Evolutionary conservation across 2,329 filamentous ascomycete genomes (phyloP).

Genomic region (Talaromyces marneffei): DNA sequence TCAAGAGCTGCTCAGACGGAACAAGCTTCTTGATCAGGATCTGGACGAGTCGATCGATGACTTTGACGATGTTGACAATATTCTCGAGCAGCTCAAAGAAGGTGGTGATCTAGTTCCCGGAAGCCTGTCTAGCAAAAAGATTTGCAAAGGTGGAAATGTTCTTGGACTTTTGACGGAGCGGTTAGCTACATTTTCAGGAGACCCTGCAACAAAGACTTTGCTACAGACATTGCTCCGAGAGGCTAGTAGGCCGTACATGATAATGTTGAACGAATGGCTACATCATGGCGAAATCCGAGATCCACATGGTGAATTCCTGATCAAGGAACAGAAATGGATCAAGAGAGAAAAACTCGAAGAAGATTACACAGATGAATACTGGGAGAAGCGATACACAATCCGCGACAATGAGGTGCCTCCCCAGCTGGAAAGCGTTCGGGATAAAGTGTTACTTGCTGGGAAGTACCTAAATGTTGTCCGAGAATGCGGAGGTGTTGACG

Average conservation of each 20-base stretch:
- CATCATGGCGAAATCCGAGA: slow-evolving; percentile 94
- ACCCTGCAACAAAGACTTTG: slow-evolving; percentile 77
- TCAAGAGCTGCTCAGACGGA: slow-evolving; percentile 80
- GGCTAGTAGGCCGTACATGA: slow-evolving; percentile 90
- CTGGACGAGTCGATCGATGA: slow-evolving; percentile 65
- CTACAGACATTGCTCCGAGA: slow-evolving; percentile 79
- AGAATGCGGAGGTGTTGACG: slow-evolving; percentile 92
- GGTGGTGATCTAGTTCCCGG: slow-evolving; percentile 75
- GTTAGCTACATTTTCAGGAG: slow-evolving; percentile 83
- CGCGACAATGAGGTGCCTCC: slow-evolving; percentile 86
- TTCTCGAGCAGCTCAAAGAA: slow-evolving; percentile 81
- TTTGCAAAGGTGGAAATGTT: slow-evolving; percentile 96
- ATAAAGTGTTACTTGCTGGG: slow-evolving; percentile 88
- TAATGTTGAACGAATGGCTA: slow-evolving; percentile 97
- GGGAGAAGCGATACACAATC: slow-evolving; percentile 95
- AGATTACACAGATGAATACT: slow-evolving; percentile 98
- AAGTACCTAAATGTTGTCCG: slow-evolving; percentile 98
- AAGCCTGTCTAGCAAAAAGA: slow-evolving; percentile 77
- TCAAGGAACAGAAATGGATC: slow-evolving; percentile 95
- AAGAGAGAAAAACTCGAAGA: slow-evolving; percentile 83
- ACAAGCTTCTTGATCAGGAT: slow-evolving; percentile 73
- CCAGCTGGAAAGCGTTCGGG: slow-evolving; percentile 82
- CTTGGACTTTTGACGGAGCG: slow-evolving; percentile 78
- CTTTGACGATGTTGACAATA: slow-evolving; percentile 82
- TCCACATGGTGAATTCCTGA: slow-evolving; percentile 85